Percentiles rank a stretch among this genome's conserved stretches.
Conservation (phyloP, 2,329 filamentous ascomycete genomes). For the Arachnomyces sp. region DNA sequence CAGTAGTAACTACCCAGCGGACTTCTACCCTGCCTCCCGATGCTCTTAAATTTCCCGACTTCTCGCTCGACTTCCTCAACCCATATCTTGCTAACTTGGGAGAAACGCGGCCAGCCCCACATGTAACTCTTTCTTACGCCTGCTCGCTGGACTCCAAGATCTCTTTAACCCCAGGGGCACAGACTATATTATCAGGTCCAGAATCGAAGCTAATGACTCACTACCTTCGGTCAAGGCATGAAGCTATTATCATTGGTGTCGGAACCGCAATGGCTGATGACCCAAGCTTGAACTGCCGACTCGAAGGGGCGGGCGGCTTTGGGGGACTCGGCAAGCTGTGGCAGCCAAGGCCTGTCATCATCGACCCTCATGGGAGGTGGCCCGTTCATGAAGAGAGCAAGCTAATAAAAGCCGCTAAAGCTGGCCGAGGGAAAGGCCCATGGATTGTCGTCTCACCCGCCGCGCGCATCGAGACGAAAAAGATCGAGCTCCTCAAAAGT, state of each 20-base stretch:
- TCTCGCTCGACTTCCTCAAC: constrained; percentile 39
- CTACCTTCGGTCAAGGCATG: constrained; percentile 74
- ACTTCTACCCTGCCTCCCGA: constrained; percentile 22
- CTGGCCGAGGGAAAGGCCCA: constrained; percentile 62
- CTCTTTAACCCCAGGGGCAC: constrained; percentile 66
- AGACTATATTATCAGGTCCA: constrained; percentile 73
- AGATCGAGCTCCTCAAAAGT: constrained; percentile 37
- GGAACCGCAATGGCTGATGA: constrained; percentile 79
- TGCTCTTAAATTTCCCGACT: constrained; percentile 38
- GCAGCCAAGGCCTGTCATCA: constrained; percentile 72
- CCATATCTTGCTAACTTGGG: constrained; percentile 42
- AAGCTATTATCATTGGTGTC: constrained; percentile 76
- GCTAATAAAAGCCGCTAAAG: constrained; percentile 56
- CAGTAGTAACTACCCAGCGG: background rate
- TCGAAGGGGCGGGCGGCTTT: constrained; percentile 51
- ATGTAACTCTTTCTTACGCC: constrained; percentile 80
- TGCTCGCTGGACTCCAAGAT: constrained; percentile 78
- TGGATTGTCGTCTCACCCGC: constrained; percentile 55
- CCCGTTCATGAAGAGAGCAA: constrained; percentile 51
- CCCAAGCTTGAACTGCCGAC: constrained; percentile 77
- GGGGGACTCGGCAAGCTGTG: constrained; percentile 43
- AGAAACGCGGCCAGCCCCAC: constrained; percentile 34
- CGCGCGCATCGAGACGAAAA: constrained; percentile 38
- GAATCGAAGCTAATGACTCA: constrained; percentile 90
- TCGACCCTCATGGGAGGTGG: constrained; percentile 76